phyloP scores from a whole-genome alignment of 2,329 filamentous ascomycete species.

The Microcyclospora pomicola region DNA sequence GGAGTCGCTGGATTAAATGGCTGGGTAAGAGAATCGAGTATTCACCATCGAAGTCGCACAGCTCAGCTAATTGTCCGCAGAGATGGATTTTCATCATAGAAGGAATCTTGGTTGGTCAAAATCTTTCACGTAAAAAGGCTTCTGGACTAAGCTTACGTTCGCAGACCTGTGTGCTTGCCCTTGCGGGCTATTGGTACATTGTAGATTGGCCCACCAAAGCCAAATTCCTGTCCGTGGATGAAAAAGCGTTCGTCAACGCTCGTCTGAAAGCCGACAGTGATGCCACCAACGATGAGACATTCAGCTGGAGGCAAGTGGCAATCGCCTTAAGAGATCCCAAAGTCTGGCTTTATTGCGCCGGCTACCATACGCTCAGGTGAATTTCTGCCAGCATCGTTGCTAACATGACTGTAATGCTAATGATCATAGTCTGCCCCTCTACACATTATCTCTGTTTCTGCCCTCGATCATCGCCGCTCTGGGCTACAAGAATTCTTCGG shows the following conservation, averaged over 20 bases:
- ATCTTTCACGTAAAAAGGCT: not conserved
- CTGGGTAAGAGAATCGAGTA: constrained; percentile 35
- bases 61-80: constrained; percentile 1
- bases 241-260: constrained; percentile 46
- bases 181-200: constrained; percentile 41
- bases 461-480: constrained; percentile 54
- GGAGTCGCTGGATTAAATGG: constrained; percentile 45
- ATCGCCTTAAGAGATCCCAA: constrained; percentile 54
- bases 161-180: constrained; percentile 37
- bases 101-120: constrained; percentile 8
- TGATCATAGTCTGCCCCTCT: constrained; percentile 37
- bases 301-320: constrained; percentile 52
- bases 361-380: constrained; percentile 51
- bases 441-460: constrained; percentile 33
- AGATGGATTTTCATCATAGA: constrained; percentile 62
- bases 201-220: constrained; percentile 40
- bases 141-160: constrained; percentile 11
- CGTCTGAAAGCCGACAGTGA: constrained; percentile 56
- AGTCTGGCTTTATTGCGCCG: constrained; percentile 58
- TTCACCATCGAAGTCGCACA: not conserved
- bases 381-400: too few relatives aligned
- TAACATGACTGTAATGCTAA: too few relatives aligned
- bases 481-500: constrained; percentile 32
- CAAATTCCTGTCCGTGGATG: constrained; percentile 41
- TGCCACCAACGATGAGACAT: constrained; percentile 52